Conservation (phyloP, 768 basidiomycete genomes). For the Hypholoma sublateritium region DNA sequence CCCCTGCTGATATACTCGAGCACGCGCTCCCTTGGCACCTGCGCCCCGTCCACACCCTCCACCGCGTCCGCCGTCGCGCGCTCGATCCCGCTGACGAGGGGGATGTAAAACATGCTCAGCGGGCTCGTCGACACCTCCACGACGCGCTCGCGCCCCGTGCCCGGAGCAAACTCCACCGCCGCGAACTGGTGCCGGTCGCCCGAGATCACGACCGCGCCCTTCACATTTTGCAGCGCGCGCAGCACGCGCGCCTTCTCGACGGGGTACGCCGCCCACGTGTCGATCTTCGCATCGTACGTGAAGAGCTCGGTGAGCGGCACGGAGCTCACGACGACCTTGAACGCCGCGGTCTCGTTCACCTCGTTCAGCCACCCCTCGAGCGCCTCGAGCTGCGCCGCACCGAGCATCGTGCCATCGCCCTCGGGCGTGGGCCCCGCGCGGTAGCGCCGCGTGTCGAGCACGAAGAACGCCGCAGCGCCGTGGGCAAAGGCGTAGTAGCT, state of each 20-base stretch:
- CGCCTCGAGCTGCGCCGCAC: slow-evolving; percentile 58
- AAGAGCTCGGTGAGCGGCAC: slow-evolving; percentile 78
- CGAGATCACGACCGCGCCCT: slow-evolving; percentile 68
- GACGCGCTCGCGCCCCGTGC: slow-evolving; percentile 25
- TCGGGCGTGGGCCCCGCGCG: slow-evolving; percentile 43
- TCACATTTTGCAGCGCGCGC: slow-evolving; percentile 57
- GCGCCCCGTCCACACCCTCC: slow-evolving; percentile 24
- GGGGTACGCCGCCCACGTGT: slow-evolving; percentile 70
- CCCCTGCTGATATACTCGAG: slow-evolving; percentile 63
- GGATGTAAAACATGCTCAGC: slow-evolving; percentile 68
- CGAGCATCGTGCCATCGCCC: slow-evolving; percentile 65
- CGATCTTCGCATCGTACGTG: slow-evolving; percentile 58
- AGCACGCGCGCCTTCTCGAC: slow-evolving; percentile 61
- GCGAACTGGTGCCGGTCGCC: slow-evolving; percentile 85
- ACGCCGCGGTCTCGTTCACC: slow-evolving; percentile 70
- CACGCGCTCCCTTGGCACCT: slow-evolving; percentile 51
- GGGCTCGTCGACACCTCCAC: slow-evolving; percentile 75
- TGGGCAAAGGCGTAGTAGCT: slow-evolving; percentile 52
- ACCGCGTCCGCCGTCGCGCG: background rate
- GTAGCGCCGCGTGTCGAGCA: slow-evolving; percentile 68
- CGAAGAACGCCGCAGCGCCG: slow-evolving; percentile 73
- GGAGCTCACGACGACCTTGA: slow-evolving; percentile 76
- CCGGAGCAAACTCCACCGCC: slow-evolving; percentile 55
- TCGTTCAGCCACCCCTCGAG: slow-evolving; percentile 63
- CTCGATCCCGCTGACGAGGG: slow-evolving; percentile 53